Percentiles rank a stretch among this genome's conserved stretches.
These are phyloP conservation scores for Cucurbita ficifolia DNA, from an alignment of 306 rosid species.

Conservation along the genomic window DNA sequence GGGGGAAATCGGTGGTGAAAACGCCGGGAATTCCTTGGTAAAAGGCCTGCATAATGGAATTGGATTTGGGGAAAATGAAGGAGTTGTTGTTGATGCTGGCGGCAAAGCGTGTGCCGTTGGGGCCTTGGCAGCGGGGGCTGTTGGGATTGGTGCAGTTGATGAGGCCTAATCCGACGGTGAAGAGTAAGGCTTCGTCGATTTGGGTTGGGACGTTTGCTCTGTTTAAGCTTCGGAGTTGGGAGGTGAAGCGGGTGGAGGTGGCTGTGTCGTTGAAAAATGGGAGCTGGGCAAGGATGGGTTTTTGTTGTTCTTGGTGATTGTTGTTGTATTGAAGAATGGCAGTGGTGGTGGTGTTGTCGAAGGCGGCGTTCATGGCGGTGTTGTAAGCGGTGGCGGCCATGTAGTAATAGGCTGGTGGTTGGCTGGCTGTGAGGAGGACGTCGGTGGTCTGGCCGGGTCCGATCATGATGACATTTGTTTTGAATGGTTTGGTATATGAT, in stretches of 20 bases:
- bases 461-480: slow-evolving; percentile 51
- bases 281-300: slow-evolving; percentile 38
- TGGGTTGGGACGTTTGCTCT: slow-evolving; percentile 24
- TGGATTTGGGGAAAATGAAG: slow-evolving; percentile 49
- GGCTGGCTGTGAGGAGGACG: slow-evolving; percentile 58
- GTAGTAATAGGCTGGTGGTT: slow-evolving; percentile 63
- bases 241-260: slow-evolving; percentile 46
- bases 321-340: slow-evolving; percentile 73
- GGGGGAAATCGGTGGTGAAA: slow-evolving; percentile 78
- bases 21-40: slow-evolving; percentile 59
- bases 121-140: slow-evolving; percentile 88
- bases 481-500: slow-evolving; percentile 51
- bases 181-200: slow-evolving; percentile 34
- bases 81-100: slow-evolving; percentile 88
- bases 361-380: slow-evolving; percentile 65
- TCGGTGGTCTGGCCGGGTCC: slow-evolving; percentile 86
- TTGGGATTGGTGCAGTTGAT: slow-evolving; percentile 72
- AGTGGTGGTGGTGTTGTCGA: slow-evolving; percentile 90
- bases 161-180: slow-evolving; percentile 65
- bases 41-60: slow-evolving; percentile 76
- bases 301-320: slow-evolving; percentile 16
- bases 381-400: slow-evolving; percentile 58
- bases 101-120: slow-evolving; percentile 84
- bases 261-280: slow-evolving; percentile 34
- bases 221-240: slow-evolving; percentile 40